Conservation (phyloP, 352 stramenopile genomes). For the Aphanomyces cochlioides region DNA sequence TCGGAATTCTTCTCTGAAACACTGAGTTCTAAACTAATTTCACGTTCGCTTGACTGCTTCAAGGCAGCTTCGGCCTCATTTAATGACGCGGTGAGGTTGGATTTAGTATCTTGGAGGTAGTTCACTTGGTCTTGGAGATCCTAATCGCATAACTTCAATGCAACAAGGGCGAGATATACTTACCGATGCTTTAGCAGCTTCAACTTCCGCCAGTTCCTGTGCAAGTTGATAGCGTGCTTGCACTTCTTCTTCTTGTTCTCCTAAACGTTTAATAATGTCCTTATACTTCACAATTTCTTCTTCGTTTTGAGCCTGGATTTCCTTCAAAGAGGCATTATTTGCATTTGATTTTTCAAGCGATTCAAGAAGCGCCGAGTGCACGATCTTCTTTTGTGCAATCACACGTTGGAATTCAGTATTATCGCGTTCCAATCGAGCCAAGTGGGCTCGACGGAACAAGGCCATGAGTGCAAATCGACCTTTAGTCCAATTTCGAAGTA, state of each 20-base stretch:
- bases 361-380: background rate
- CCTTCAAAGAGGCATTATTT: background rate
- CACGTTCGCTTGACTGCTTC: background rate
- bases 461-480: background rate
- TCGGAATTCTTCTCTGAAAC: too few relatives aligned
- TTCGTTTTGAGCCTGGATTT: background rate
- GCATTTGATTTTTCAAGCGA: background rate
- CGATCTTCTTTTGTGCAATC: background rate
- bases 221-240: background rate
- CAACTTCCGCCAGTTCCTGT: constrained; percentile 1
- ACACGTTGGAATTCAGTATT: background rate
- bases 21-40: background rate
- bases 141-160: background rate
- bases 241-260: background rate
- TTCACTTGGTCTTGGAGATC: background rate
- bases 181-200: constrained; percentile 2
- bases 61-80: background rate
- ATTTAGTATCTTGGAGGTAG: too few relatives aligned
- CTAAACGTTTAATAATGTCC: background rate
- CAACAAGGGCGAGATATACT: background rate
- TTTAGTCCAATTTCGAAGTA: background rate
- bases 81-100: too few relatives aligned
- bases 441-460: background rate
- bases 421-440: background rate
- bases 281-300: background rate